Conservation (phyloP, 192 early-diverging fungal genomes). For the Kappamyces sp. region DNA sequence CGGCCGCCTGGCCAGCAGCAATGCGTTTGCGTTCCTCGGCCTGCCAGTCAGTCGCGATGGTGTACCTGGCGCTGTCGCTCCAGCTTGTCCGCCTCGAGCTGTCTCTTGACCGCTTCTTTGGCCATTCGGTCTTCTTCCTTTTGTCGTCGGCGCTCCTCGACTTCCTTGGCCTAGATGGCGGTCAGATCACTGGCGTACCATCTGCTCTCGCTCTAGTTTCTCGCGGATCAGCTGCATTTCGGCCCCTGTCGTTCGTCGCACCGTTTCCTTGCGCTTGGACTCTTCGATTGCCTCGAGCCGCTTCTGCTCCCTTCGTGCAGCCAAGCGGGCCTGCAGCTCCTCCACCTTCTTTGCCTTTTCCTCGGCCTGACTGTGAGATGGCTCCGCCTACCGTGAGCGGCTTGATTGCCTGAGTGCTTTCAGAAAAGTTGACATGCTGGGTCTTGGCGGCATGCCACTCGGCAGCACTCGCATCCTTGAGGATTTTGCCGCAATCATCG, state of each 20-base stretch:
- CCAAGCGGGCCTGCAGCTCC: slow-evolving; percentile 62
- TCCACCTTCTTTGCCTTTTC: slow-evolving; percentile 68
- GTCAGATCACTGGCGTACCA: slow-evolving; percentile 45
- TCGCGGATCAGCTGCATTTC: slow-evolving; percentile 55
- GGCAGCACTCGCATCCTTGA: slow-evolving; percentile 57
- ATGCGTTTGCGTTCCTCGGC: slow-evolving; percentile 31
- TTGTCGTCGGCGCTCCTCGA: slow-evolving; percentile 64
- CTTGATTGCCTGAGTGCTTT: slow-evolving; percentile 68
- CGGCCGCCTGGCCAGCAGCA: slow-evolving; percentile 16
- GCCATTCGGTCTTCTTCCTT: slow-evolving; percentile 74
- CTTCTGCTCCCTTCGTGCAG: slow-evolving; percentile 60
- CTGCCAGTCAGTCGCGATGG: not conserved
- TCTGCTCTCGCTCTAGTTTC: slow-evolving; percentile 63
- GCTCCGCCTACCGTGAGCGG: slow-evolving; percentile 51
- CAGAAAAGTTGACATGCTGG: slow-evolving; percentile 68
- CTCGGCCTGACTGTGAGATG: slow-evolving; percentile 28
- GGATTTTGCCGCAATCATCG: slow-evolving; percentile 75
- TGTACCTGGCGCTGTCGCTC: slow-evolving; percentile 62
- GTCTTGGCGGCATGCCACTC: slow-evolving; percentile 62
- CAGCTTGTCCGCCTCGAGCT: slow-evolving; percentile 74
- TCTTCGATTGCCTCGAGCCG: slow-evolving; percentile 59
- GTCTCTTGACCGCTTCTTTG: slow-evolving; percentile 65
- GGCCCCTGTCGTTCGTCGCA: slow-evolving; percentile 32
- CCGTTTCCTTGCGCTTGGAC: slow-evolving; percentile 62
- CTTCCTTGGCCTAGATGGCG: slow-evolving; percentile 12